Conservation (phyloP, 2,329 filamentous ascomycete genomes). For the Sarocladium kiliense region DNA sequence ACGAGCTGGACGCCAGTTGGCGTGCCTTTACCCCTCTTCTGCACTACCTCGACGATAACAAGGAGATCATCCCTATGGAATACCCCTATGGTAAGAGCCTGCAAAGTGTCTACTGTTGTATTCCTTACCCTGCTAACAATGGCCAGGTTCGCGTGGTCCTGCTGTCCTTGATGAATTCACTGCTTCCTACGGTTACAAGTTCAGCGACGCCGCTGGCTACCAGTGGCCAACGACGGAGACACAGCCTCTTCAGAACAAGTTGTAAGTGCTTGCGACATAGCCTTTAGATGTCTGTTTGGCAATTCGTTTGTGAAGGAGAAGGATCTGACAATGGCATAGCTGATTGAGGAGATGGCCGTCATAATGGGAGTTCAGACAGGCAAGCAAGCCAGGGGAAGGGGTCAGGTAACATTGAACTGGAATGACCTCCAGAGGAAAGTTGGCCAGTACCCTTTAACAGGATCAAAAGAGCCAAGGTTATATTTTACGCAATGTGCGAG, state of each 20-base stretch:
- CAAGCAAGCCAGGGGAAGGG: conserved; percentile 1
- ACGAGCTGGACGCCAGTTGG: conserved; percentile 96
- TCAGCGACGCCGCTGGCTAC: conserved; percentile 92
- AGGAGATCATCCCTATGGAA: conserved; percentile 99
- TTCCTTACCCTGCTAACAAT: too few relatives aligned
- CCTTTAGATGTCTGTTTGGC: not conserved
- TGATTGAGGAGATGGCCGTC: not conserved
- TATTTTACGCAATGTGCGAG: not conserved
- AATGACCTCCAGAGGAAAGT: not conserved
- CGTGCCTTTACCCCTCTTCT: conserved; percentile 96
- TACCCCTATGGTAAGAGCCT: conserved; percentile 85
- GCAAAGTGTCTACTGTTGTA: not conserved
- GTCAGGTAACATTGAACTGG: not conserved
- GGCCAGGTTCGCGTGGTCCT: conserved; percentile 84
- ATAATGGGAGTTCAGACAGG: not conserved
- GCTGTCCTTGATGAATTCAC: conserved; percentile 98
- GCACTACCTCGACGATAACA: conserved; percentile 98
- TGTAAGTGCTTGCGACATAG: conserved; percentile 52
- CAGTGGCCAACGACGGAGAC: conserved; percentile 84
- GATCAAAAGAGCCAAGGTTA: not conserved
- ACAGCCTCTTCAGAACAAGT: conserved; percentile 61
- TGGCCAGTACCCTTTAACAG: not conserved
- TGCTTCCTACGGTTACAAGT: conserved; percentile 96
- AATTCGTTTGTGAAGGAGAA: not conserved
- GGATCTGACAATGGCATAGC: not conserved